Base-by-base conservation (phyloP, 495 filamentous ascomycete species). In the Neurospora intermedia region DNA sequence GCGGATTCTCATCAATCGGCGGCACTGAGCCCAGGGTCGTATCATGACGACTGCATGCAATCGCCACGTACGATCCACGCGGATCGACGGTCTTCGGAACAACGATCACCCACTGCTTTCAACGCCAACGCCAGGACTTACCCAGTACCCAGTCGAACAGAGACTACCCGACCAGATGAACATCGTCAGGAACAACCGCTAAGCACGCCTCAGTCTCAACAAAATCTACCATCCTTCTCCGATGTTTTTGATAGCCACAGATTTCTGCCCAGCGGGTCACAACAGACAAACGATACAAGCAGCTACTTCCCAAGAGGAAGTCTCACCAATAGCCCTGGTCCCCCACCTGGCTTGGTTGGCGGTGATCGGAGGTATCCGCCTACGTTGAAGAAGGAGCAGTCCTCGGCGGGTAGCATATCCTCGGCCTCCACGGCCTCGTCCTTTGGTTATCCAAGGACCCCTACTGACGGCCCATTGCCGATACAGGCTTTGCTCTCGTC, bases 401-500 rank as follows among this genome's bases (percentile, higher is more conserved):
- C 83, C 20, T 82, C 79, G 23, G 73, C 69, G 6, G 81, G 78
- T n/a, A 83, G 78, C 54, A 69, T 78, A 15, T 81, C 83, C 3
- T 81, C 83, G 10, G 73, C 45, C 54, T 78, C 81, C 4, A 76
- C 75, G 42, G 31, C 40, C 39, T 78, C 77, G 3, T 74, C 75
- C 0, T 80, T 73, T 69, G 70, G 77, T n/a, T 75, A 76, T 40
- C 80, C 83, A 1, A 81, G 84, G 69, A 83, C 83, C 15, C 81
- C 83, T 7, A 78, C 80, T 69, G 85, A 86, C 38, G 82, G 81
- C 1, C 78, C 82, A 11, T 71, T 86, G 38, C 83, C 85, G 16
- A 85, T 86, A 54, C 83, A 86, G 71, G 81, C 84, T 18, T 76
- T 86, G 16, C 72, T 86, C 16, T 77, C 78, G 15, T 79, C 82